Evolutionary conservation across 495 filamentous ascomycete species (phyloP).

Genomic region (Penicillium robsamsonii): DNA sequence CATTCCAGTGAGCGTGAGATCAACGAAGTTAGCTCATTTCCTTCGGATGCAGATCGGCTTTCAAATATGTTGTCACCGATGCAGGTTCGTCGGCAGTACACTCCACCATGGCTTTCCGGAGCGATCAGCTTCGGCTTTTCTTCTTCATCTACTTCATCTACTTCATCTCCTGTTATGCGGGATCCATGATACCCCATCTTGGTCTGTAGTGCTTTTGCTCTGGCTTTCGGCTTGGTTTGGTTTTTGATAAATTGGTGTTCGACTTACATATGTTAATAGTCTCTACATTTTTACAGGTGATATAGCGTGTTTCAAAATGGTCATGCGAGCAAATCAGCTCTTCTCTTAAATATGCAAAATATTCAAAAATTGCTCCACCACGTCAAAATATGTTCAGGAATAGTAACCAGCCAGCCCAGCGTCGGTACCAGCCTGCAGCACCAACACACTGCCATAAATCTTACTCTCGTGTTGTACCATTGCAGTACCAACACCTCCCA

Average conservation of each 20-base stretch:
- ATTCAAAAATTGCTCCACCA: not conserved
- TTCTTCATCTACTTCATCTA: slow-evolving; percentile 2
- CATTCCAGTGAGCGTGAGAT: slow-evolving; percentile 21
- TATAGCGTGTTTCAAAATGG: not conserved
- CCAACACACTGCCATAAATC: slow-evolving; percentile 70
- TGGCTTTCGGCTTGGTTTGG: not conserved
- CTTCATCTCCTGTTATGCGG: not conserved
- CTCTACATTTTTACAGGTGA: not conserved
- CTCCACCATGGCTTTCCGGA: slow-evolving; percentile 20
- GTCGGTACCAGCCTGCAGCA: slow-evolving; percentile 62
- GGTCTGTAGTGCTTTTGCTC: not conserved
- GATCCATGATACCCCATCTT: not conserved
- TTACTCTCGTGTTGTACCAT: slow-evolving; percentile 54
- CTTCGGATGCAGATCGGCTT: slow-evolving; percentile 6
- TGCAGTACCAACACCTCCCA: slow-evolving; percentile 68
- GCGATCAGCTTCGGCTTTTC: slow-evolving; percentile 1
- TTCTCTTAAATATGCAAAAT: not conserved
- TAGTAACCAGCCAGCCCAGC: slow-evolving; percentile 6
- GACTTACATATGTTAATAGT: too few relatives aligned
- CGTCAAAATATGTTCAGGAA: not conserved
- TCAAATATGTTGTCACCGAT: not conserved
- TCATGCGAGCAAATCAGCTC: not conserved
- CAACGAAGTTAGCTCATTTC: slow-evolving; percentile 16
- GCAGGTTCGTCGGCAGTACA: slow-evolving; percentile 11
- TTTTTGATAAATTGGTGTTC: not conserved